Evolutionary conservation across 73 alveolate genomes (phyloP).

Genomic region (Loxodes magnus): DNA sequence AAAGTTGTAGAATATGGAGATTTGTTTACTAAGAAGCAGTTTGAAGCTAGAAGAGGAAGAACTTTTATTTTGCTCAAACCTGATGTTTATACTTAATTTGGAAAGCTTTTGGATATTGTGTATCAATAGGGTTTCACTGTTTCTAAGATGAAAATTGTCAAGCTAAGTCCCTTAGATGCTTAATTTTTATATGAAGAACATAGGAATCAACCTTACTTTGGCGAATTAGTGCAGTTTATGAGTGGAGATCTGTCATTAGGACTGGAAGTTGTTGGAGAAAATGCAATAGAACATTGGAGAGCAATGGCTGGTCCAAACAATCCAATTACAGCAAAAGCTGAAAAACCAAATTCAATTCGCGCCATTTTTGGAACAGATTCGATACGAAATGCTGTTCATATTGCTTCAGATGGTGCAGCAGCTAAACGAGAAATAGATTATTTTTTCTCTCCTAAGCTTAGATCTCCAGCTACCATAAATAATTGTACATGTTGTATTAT

Average conservation of each 20-base stretch:
- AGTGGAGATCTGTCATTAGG: constrained; percentile 89
- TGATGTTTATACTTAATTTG: constrained; percentile 85
- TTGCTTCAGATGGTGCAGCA: constrained; percentile 77
- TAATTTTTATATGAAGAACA: constrained; percentile 68
- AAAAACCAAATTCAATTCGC: constrained; percentile 82
- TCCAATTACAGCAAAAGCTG: constrained; percentile 69
- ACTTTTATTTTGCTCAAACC: constrained; percentile 97
- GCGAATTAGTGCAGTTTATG: constrained; percentile 61
- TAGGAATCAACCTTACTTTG: constrained; percentile 81
- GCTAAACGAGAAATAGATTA: constrained; percentile 78
- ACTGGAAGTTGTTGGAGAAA: constrained; percentile 82
- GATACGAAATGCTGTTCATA: constrained; percentile 90
- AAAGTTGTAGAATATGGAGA: constrained; percentile 90
- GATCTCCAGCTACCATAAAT: constrained; percentile 64
- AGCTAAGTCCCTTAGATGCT: constrained; percentile 59
- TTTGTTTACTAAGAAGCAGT: constrained; percentile 69
- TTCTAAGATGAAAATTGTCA: constrained; percentile 81
- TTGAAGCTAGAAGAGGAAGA: constrained; percentile 51
- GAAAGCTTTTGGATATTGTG: constrained; percentile 74
- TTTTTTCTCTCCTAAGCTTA: constrained; percentile 60
- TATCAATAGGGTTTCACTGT: constrained; percentile 73
- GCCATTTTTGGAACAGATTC: constrained; percentile 92
- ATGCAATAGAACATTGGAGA: constrained; percentile 84
- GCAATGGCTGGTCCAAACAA: constrained; percentile 90
- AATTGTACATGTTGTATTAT: constrained; percentile 88